Conservation (phyloP, 495 filamentous ascomycete species). For the Lophiostoma macrostomum region DNA sequence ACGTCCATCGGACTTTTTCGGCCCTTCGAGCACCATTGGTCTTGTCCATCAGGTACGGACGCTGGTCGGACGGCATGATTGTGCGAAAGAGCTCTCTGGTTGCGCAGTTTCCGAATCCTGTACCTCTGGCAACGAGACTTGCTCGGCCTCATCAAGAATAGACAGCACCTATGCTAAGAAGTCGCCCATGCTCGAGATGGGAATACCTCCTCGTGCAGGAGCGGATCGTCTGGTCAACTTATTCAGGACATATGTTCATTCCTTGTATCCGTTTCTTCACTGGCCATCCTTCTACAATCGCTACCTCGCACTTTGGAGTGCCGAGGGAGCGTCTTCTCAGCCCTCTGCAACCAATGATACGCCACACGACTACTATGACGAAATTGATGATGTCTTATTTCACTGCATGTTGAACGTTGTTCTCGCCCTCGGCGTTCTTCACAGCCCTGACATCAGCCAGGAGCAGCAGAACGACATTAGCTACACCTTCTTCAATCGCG, state of each 20-base stretch:
- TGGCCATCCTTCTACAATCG: background rate
- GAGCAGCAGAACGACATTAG: background rate
- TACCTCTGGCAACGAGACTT: background rate
- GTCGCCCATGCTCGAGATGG: no score
- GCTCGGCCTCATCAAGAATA: no score
- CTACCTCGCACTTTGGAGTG: background rate
- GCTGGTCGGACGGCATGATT: no score
- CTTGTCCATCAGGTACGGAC: no score
- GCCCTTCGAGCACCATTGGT: no score
- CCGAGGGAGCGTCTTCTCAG: background rate
- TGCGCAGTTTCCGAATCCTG: no score
- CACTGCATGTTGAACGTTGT: background rate
- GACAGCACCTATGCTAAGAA: no score
- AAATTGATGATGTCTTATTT: background rate
- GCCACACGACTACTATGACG: background rate
- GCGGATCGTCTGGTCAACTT: background rate
- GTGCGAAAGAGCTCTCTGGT: no score
- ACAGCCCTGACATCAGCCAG: background rate
- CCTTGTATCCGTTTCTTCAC: background rate
- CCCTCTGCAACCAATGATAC: background rate
- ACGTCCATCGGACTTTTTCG: no score
- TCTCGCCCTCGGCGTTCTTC: background rate
- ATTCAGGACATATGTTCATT: background rate
- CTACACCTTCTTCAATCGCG: background rate
- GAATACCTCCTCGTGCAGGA: background rate